A percentile compares a stretch with the other conserved stretches of the same genome.
Evolutionary conservation across 176 grass and related monocot genomes (phyloP).

Genomic region (Miscanthus lutarioriparius): DNA sequence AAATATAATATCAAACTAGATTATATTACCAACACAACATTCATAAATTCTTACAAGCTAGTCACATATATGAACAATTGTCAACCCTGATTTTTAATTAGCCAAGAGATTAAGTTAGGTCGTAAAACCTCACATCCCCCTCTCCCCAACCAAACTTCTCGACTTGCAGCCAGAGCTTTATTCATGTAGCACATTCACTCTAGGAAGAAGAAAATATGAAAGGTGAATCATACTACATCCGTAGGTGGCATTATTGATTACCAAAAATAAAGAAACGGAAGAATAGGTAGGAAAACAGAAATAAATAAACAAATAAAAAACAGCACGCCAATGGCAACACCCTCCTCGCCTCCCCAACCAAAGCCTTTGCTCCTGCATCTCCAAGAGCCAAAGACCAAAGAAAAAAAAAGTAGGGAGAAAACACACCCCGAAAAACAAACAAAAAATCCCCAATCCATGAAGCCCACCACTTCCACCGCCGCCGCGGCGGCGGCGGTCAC

Average conservation of each 20-base stretch:
- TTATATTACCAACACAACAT: no score
- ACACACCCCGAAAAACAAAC: conserved; percentile 35
- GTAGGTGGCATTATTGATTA: neutral
- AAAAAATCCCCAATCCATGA: conserved; percentile 69
- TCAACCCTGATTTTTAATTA: no score
- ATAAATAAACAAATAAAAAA: neutral
- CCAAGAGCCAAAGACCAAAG: conserved; percentile 18
- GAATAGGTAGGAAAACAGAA: neutral
- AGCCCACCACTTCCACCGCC: conserved; percentile 44
- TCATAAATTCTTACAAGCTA: no score
- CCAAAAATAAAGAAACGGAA: neutral
- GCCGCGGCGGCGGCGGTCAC: conserved; percentile 26
- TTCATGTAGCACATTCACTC: neutral
- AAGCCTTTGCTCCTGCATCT: neutral
- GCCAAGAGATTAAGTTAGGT: no score
- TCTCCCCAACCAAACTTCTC: neutral
- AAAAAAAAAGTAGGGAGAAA: conserved; percentile 11
- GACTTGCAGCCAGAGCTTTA: neutral
- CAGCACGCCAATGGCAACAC: neutral
- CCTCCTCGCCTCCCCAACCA: neutral
- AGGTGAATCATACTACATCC: neutral
- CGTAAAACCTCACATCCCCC: no score
- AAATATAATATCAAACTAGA: no score
- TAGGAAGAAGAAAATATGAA: neutral
- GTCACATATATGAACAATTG: no score